Evolutionary conservation across 495 filamentous ascomycete species (phyloP).

Genomic region (Penicillium arizonense): DNA sequence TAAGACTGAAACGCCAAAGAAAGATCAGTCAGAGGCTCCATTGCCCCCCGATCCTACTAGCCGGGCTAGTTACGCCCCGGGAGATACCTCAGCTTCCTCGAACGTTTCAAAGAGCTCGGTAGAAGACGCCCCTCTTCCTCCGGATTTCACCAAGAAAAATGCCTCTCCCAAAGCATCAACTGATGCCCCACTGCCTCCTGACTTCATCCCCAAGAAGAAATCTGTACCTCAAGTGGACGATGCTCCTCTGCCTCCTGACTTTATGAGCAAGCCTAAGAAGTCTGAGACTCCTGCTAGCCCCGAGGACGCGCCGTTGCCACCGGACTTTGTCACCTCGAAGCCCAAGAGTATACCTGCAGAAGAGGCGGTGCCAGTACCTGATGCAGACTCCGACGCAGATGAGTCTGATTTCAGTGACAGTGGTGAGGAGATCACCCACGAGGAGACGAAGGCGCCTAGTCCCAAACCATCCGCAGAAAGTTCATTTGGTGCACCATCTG

Average conservation of each 20-base stretch:
- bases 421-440: slow-evolving; percentile 55
- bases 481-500: slow-evolving; percentile 56
- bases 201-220: slow-evolving; percentile 5
- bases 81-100: slow-evolving; percentile 69
- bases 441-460: slow-evolving; percentile 44
- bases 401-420: slow-evolving; percentile 40
- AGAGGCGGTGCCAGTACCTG: slow-evolving; percentile 25
- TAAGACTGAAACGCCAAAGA: slow-evolving; percentile 32
- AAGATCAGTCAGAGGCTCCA: slow-evolving; percentile 49
- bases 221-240: slow-evolving; percentile 21
- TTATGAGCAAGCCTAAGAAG: slow-evolving; percentile 31
- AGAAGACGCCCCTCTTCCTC: slow-evolving; percentile 48
- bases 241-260: slow-evolving; percentile 63
- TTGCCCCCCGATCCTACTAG: slow-evolving; percentile 77
- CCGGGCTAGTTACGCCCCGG: slow-evolving; percentile 60
- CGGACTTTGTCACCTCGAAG: slow-evolving; percentile 28
- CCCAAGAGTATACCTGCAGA: slow-evolving; percentile 28
- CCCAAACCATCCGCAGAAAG: slow-evolving; percentile 62
- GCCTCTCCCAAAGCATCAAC: slow-evolving; percentile 32
- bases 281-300: slow-evolving; percentile 12
- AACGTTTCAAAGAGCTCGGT: slow-evolving; percentile 48
- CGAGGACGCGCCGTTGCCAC: slow-evolving; percentile 39
- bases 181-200: slow-evolving; percentile 55
- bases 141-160: slow-evolving; percentile 22
- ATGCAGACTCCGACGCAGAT: slow-evolving; percentile 26